A percentile compares a stretch with the other conserved stretches of the same genome.
Conservation (phyloP, 345 rosid genomes). For the Toxicodendron radicans region DNA sequence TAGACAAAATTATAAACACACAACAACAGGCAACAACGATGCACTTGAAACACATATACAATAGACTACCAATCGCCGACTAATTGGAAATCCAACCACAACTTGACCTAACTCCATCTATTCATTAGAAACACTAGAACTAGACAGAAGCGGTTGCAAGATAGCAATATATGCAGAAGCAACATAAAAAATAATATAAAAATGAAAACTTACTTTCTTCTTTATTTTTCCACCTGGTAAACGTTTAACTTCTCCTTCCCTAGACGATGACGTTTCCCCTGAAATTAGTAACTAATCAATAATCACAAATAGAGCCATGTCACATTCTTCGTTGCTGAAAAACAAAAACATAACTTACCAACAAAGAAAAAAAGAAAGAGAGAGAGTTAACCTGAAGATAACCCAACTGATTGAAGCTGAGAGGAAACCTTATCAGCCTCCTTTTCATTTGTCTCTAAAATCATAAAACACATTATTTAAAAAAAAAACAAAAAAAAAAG, state of each 20-base stretch:
- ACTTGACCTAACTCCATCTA: no score
- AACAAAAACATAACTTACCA: neutral
- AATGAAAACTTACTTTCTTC: conserved; percentile 67
- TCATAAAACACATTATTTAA: neutral
- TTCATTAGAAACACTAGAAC: neutral
- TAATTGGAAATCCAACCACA: neutral
- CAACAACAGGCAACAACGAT: neutral
- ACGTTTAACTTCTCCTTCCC: conserved; percentile 81
- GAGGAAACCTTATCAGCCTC: conserved; percentile 66
- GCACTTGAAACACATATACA: neutral
- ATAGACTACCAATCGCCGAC: neutral
- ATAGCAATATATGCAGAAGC: neutral
- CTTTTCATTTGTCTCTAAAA: conserved; percentile 61
- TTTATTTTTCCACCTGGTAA: conserved; percentile 93
- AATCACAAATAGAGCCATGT: neutral
- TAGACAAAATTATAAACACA: neutral
- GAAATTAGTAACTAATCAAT: conserved; percentile 5
- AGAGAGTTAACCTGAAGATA: conserved; percentile 53
- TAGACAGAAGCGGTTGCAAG: neutral
- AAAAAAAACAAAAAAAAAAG: neutral
- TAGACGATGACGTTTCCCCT: conserved; percentile 49
- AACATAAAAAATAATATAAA: neutral
- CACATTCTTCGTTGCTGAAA: neutral
- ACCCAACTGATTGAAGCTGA: conserved; percentile 64
- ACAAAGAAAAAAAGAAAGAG: conserved; percentile 12